phyloP scores from a whole-genome alignment of 2,329 filamentous ascomycete species.

The Colletotrichum orchidophilum region DNA sequence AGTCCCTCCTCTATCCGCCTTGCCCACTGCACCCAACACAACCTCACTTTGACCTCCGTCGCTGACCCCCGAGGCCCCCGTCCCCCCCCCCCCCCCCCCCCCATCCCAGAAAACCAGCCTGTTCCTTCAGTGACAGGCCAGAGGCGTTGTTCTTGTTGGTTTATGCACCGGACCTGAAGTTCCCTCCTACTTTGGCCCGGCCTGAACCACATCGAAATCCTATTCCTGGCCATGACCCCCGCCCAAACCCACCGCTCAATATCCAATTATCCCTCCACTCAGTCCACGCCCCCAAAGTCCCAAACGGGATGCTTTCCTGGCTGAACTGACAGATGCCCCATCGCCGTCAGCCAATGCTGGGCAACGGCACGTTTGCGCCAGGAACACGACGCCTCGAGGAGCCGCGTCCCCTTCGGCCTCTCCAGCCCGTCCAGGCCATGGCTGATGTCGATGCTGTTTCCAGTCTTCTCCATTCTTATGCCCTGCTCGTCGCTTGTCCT shows the following conservation, averaged over 20 bases:
- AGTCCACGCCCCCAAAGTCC: conserved; percentile 23
- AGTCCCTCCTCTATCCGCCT: no score
- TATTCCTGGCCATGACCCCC: background rate
- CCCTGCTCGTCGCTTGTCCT: background rate
- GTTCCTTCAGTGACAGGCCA: background rate
- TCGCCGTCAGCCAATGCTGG: conserved; percentile 34
- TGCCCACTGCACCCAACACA: no score
- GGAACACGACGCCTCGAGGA: conserved; percentile 25
- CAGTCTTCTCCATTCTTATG: conserved; percentile 12
- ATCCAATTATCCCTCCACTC: conserved; percentile 13
- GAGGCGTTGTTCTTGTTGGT: background rate
- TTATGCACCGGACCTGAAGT: conserved; percentile 30
- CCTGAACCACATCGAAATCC: background rate
- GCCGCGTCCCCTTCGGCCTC: background rate
- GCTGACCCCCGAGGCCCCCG: no score
- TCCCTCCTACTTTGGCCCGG: conserved; percentile 20
- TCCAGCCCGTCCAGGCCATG: conserved; percentile 11
- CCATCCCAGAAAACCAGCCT: background rate
- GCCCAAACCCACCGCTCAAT: background rate
- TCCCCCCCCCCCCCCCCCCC: background rate
- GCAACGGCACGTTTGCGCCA: conserved; percentile 31
- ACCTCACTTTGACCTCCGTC: no score
- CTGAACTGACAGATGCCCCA: conserved; percentile 14
- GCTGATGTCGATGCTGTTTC: conserved; percentile 2
- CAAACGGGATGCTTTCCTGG: conserved; percentile 4